Evolutionary conservation across 2,329 filamentous ascomycete species (phyloP).

Genomic region (Cytospora paraplurivora): DNA sequence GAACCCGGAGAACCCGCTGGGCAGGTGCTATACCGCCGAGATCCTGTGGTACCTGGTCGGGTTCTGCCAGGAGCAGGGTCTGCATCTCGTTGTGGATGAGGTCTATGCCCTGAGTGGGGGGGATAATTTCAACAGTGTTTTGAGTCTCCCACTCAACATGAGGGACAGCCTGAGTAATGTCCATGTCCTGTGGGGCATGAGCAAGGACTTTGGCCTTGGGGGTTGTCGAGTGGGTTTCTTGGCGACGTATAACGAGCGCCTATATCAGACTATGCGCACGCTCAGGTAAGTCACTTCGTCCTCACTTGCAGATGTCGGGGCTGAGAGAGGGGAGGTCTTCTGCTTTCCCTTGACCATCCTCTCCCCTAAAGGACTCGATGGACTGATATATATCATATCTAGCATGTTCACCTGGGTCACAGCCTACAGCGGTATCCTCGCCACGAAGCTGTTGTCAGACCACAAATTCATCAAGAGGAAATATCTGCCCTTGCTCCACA

Average conservation of each 20-base stretch:
- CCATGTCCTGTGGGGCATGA: slow-evolving; percentile 20
- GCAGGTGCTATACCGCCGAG: slow-evolving; percentile 19
- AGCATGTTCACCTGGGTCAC: slow-evolving; percentile 28
- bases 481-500: slow-evolving; percentile 21
- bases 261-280: slow-evolving; percentile 26
- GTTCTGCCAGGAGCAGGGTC: slow-evolving; percentile 21
- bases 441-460: slow-evolving; percentile 18
- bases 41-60: slow-evolving; percentile 19
- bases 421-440: slow-evolving; percentile 16
- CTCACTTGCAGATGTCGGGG: neutral
- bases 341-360: neutral
- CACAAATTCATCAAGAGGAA: slow-evolving; percentile 13
- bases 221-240: slow-evolving; percentile 23
- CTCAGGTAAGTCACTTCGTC: slow-evolving; percentile 13
- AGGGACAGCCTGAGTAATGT: slow-evolving; percentile 21
- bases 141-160: slow-evolving; percentile 15
- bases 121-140: slow-evolving; percentile 17
- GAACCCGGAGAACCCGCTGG: slow-evolving; percentile 27
- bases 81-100: slow-evolving; percentile 27
- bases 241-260: slow-evolving; percentile 23
- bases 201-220: slow-evolving; percentile 26
- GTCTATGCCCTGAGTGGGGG: slow-evolving; percentile 26
- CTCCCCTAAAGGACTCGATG: neutral
- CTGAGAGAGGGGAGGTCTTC: neutral
- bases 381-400: neutral